Evolutionary conservation across 2,329 filamentous ascomycete genomes (phyloP).

Genomic region (Fusarium keratoplasticum): DNA sequence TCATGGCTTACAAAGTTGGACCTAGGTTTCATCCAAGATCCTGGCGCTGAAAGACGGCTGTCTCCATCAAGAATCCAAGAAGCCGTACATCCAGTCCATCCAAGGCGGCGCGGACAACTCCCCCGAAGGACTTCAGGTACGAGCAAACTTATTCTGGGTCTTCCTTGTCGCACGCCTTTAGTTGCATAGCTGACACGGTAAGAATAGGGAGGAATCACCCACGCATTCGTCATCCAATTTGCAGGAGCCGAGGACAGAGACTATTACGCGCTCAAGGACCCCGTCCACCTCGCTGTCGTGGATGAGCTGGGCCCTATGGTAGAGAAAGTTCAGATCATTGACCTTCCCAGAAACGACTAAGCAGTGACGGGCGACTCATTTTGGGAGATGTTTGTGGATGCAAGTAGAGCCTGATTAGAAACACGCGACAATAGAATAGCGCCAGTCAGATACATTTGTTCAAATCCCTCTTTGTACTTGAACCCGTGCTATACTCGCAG

Average conservation of each 20-base stretch:
- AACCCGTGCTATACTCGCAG: neutral
- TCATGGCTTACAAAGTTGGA: neutral
- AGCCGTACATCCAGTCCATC: neutral
- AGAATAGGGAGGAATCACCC: neutral
- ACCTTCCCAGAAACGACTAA: slow-evolving; percentile 55
- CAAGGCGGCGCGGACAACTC: neutral
- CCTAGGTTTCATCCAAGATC: neutral
- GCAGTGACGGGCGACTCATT: neutral
- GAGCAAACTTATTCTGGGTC: too few species aligned
- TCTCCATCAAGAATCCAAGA: neutral
- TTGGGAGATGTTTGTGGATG: neutral
- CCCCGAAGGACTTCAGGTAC: neutral
- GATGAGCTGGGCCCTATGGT: slow-evolving; percentile 59
- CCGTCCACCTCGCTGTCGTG: slow-evolving; percentile 70
- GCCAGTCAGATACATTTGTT: neutral
- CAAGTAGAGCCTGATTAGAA: neutral
- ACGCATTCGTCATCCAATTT: slow-evolving; percentile 60
- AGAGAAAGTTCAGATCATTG: slow-evolving; percentile 66
- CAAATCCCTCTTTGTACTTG: neutral
- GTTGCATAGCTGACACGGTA: neutral
- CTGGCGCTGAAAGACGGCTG: neutral
- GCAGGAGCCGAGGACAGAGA: slow-evolving; percentile 70
- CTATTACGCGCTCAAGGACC: slow-evolving; percentile 75
- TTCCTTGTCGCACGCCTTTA: neutral
- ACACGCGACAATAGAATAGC: neutral